phyloP scores from a whole-genome alignment of 148 eudicot species.

The Chenopodium berlandieri region DNA sequence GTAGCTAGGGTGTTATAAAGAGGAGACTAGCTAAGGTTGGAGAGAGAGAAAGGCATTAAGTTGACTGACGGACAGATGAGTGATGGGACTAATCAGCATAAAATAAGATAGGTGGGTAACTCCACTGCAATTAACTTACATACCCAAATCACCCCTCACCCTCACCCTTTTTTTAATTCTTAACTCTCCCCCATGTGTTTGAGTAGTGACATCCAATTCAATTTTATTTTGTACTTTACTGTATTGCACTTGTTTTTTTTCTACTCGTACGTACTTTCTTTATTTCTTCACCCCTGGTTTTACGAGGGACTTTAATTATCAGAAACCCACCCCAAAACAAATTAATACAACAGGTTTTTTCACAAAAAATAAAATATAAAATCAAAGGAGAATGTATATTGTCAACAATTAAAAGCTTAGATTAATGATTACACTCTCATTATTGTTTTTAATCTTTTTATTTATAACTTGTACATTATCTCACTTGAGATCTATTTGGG shows the following conservation, averaged over 20 bases:
- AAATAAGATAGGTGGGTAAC: conserved; percentile 1
- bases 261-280: too few relatives aligned
- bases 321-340: too few relatives aligned
- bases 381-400: too few relatives aligned
- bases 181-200: neutral
- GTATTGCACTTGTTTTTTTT: too few relatives aligned
- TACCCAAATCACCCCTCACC: neutral
- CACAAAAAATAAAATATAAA: too few relatives aligned
- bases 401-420: too few relatives aligned
- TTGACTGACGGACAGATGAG: conserved; percentile 33
- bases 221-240: too few relatives aligned
- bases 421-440: too few relatives aligned
- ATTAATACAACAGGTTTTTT: too few relatives aligned
- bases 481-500: too few relatives aligned
- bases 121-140: neutral
- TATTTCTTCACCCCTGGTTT: neutral
- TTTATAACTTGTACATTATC: too few relatives aligned
- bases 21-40: neutral
- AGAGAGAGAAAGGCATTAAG: conserved; percentile 13
- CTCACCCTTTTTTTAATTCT: neutral
- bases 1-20: neutral
- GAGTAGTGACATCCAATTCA: neutral
- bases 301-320: neutral
- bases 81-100: conserved; percentile 34
- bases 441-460: too few relatives aligned